A percentile compares a stretch with the other conserved stretches of the same genome.
phyloP scores from a whole-genome alignment of 78 protist species.

The Dictyostelium intermedium region DNA sequence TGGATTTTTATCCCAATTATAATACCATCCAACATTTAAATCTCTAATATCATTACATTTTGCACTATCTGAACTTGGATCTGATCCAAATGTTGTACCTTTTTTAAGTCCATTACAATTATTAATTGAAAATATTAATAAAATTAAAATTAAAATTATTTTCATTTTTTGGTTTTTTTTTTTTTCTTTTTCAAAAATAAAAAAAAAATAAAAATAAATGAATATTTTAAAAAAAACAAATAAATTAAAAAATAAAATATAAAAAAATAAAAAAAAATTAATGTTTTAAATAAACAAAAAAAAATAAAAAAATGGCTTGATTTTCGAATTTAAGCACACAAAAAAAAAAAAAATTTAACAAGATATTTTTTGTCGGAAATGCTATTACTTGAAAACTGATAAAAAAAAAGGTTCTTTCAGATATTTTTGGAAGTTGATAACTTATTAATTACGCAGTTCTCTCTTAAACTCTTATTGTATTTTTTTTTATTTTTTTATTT shows the following conservation, averaged over 20 bases:
- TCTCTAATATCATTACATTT: background rate
- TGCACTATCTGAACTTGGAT: background rate
- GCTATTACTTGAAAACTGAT: background rate
- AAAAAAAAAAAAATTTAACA: background rate
- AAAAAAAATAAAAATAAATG: no score
- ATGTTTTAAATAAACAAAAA: no score
- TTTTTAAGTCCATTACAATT: background rate
- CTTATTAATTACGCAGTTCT: background rate
- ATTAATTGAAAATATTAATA: no score
- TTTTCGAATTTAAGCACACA: no score
- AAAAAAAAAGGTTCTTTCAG: background rate
- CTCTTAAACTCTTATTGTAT: no score
- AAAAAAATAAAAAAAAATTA: no score
- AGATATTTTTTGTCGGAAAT: background rate
- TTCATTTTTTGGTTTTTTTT: background rate
- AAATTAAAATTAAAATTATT: no score
- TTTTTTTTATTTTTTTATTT: no score
- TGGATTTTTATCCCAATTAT: slow-evolving; percentile 27
- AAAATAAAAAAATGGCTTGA: no score
- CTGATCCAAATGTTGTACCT: slow-evolving; percentile 21
- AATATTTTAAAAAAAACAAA: no score
- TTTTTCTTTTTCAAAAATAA: no score
- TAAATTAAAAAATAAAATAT: no score
- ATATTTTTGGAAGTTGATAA: background rate
- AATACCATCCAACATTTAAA: slow-evolving; percentile 40